Percentiles rank a stretch among this genome's conserved stretches.
These are phyloP conservation scores for Boletus insuetus DNA, from an alignment of 768 basidiomycete species.

Conservation along the genomic window DNA sequence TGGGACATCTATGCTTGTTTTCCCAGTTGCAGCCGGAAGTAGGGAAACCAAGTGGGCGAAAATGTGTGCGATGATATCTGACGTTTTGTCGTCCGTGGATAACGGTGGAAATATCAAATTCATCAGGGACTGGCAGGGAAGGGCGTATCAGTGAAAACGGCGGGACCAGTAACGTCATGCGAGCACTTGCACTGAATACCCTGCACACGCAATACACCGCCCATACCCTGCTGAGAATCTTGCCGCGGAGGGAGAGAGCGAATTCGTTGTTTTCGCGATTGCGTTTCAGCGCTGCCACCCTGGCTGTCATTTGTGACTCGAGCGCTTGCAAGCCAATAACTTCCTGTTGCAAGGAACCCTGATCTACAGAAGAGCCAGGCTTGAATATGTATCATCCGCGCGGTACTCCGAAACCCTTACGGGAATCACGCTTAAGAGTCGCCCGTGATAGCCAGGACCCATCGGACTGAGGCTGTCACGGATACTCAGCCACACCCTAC, in stretches of 20 bases:
- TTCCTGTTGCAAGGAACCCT: slow-evolving; percentile 47
- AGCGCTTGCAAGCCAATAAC: slow-evolving; percentile 63
- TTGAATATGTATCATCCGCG: not conserved
- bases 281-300: slow-evolving; percentile 48
- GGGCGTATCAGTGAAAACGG: slow-evolving; percentile 15
- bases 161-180: slow-evolving; percentile 1
- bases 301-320: slow-evolving; percentile 63
- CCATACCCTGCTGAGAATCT: slow-evolving; percentile 50
- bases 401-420: slow-evolving; percentile 19
- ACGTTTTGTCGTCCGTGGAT: slow-evolving; percentile 37
- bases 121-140: slow-evolving; percentile 27
- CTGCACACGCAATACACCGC: slow-evolving; percentile 67
- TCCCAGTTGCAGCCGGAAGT: slow-evolving; percentile 32
- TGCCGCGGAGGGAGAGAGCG: slow-evolving; percentile 54
- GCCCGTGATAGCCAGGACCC: slow-evolving; percentile 30
- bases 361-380: slow-evolving; percentile 26
- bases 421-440: slow-evolving; percentile 31
- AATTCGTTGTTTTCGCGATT: slow-evolving; percentile 50
- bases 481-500: slow-evolving; percentile 7
- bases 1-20: slow-evolving; percentile 33
- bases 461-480: slow-evolving; percentile 22
- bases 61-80: slow-evolving; percentile 39
- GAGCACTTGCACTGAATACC: slow-evolving; percentile 52
- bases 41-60: slow-evolving; percentile 41
- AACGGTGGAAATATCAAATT: slow-evolving; percentile 34